phyloP scores from a whole-genome alignment of 305 asterid species.

The Plantago rigida region DNA sequence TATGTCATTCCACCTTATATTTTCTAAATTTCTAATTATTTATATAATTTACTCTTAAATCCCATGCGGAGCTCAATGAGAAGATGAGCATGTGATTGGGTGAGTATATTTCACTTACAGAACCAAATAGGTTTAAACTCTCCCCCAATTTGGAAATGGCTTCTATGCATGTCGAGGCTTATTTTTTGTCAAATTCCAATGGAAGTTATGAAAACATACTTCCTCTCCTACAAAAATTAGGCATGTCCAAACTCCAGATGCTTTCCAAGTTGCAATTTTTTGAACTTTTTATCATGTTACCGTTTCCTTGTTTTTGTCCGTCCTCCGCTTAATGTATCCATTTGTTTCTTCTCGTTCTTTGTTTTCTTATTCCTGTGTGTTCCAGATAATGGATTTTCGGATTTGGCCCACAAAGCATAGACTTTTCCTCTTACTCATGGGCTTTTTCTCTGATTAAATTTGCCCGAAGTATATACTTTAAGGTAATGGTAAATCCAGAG shows the following conservation, averaged over 20 bases:
- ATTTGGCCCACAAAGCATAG: not conserved
- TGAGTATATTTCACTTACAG: too few species aligned
- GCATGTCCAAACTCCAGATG: not conserved
- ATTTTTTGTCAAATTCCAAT: too few species aligned
- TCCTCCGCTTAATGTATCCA: not conserved
- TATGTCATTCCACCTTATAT: too few species aligned
- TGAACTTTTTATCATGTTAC: constrained; percentile 6
- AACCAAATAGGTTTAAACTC: too few species aligned
- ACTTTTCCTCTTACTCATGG: not conserved
- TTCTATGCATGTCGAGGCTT: too few species aligned
- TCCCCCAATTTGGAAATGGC: too few species aligned
- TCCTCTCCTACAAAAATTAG: constrained; percentile 11
- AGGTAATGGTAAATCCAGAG: not conserved
- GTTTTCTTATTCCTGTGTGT: not conserved
- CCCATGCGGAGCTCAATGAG: too few species aligned
- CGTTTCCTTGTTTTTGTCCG: not conserved
- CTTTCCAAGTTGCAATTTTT: not conserved
- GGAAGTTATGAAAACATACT: not conserved
- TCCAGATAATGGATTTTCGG: not conserved
- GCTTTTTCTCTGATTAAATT: not conserved
- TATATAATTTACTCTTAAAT: too few species aligned
- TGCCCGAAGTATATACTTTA: not conserved
- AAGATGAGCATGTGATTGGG: too few species aligned
- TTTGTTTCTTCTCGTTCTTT: not conserved
- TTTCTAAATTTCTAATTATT: too few species aligned